Base-by-base conservation (phyloP, 1,284 basidiomycete genomes). In the Rhodotorula sp. region DNA sequence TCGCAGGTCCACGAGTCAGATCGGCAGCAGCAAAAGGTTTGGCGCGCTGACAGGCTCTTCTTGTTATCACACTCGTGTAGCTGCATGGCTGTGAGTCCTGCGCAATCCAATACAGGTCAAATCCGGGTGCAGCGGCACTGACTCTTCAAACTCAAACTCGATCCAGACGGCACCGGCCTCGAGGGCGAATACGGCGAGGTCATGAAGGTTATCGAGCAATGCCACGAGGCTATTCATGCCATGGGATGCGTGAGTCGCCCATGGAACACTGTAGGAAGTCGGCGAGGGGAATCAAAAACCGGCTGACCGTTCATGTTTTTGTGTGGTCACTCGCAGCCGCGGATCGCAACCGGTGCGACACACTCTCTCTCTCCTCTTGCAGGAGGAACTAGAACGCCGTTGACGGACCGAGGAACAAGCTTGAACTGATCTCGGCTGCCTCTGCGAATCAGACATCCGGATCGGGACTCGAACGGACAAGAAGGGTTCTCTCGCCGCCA, bases 401-500 rank as follows among this genome's bases (percentile, higher is more conserved):
- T 31, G 10, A 12, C 38, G 12, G 38, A 43, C 38, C 38, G 38
- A 43, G 2, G 38, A 34, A 34, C 38, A 12, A 43, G 38, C 12
- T 43, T 45, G 43, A 26, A 28, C n/a, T 15, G 19, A 14, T 48
- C 48, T 34, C 14, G 21, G 50, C 23, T n/a, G 10, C 7, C 12
- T 19, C 26, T 16, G n/a, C 23, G 52, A 3, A 14, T 90, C 93
- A 12, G 93, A 97, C 81, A 90, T 97, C 70, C 89, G 93, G 45
- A 94, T 97, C 68, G 93, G 93, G 57, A 97, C 93, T 0, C 87
- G 93, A 57, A 85, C 86, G 26, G 93, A 95, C 81, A 85, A 87
- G 66, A 82, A 85, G 45, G 71, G 73, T 2, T 61, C 73, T n/a
- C 67, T 76, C 19, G 69, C 66, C 2, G 61, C 54, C 28, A 76